Evolutionary conservation across 2,329 filamentous ascomycete species (phyloP), one percentile per base, ranked within the genome.

Genomic region (Akanthomyces uredinophilus): DNA sequence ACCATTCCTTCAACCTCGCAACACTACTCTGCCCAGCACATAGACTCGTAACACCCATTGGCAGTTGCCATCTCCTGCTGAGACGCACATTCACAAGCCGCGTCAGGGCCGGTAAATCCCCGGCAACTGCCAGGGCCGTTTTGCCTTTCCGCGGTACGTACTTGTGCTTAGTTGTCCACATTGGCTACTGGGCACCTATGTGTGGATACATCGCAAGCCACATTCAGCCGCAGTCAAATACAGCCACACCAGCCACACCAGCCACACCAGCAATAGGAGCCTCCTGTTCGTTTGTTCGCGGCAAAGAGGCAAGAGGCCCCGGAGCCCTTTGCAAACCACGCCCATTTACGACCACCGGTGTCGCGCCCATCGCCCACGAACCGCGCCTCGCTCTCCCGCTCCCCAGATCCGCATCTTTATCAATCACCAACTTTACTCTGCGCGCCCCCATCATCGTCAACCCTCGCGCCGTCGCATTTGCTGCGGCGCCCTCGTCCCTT

Each of bases 241-340:
- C 46, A 50, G 10, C 2, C 22, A 46, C 13, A 16, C 32, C 32
- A 52, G 59, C 59, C 59, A 61, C 43, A 47, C 41, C 10, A 58
- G 56, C 59, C 29, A 58, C 46, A 58, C 56, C 18, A 51, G 24
- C 54, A 22, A 49, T 32, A 58, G 55, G 44, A 32, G 39, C 57
- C 57, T 60, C 59, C 59, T 61, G 50, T 46, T 55, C 59, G 59
- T 61, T 60, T 60, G 57, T 60, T 51, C 59, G 59, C 59, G 59
- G 59, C 59, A 61, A 50, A 61, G 59, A 55, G 32, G 41, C 59
- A 24, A 50, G 29, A 7, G 41, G 44, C 59, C 29, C 29, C 20
- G 41, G 59, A 47, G 51, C 50, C 59, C 49, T 54, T 46, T 47
- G 32, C 41, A 61, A 61, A 61, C 50, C 51, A 61, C 50, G 51